These are phyloP conservation scores for Fermentozyma sake DNA, from an alignment of 1,139 yeast species.

Conservation along the genomic window DNA sequence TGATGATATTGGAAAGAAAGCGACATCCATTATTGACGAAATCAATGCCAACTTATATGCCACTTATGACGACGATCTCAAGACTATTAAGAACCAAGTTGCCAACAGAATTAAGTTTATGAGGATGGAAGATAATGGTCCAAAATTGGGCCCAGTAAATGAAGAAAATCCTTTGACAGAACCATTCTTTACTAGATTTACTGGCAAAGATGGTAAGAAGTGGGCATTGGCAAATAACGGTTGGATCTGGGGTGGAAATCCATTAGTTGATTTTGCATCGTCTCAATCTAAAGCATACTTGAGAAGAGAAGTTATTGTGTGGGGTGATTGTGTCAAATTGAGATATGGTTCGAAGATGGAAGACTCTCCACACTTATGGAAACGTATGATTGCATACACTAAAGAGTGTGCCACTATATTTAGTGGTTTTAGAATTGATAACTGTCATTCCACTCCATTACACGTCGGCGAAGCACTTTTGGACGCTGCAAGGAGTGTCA, in stretches of 20 bases:
- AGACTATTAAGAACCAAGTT: slow-evolving; percentile 61
- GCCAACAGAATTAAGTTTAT: slow-evolving; percentile 71
- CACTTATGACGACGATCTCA: slow-evolving; percentile 71
- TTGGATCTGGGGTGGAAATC: slow-evolving; percentile 98
- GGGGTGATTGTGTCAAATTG: slow-evolving; percentile 96
- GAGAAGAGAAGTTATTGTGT: slow-evolving; percentile 88
- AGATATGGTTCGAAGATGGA: slow-evolving; percentile 73
- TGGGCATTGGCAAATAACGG: slow-evolving; percentile 92
- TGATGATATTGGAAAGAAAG: slow-evolving; percentile 34
- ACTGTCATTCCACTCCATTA: slow-evolving; percentile 92
- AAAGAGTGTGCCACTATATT: slow-evolving; percentile 70
- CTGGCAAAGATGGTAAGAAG: slow-evolving; percentile 44
- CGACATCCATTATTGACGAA: slow-evolving; percentile 62
- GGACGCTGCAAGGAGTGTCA: slow-evolving; percentile 80
- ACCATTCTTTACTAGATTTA: slow-evolving; percentile 79
- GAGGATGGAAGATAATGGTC: slow-evolving; percentile 77
- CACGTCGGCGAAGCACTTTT: slow-evolving; percentile 88
- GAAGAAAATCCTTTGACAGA: slow-evolving; percentile 64
- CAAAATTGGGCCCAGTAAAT: slow-evolving; percentile 64
- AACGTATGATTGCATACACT: slow-evolving; percentile 78
- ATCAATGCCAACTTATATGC: slow-evolving; percentile 70
- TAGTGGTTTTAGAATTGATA: slow-evolving; percentile 89
- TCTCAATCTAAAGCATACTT: slow-evolving; percentile 72
- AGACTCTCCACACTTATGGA: slow-evolving; percentile 89
- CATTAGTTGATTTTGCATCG: slow-evolving; percentile 90